A percentile compares a stretch with the other conserved stretches of the same genome.
Conservation (phyloP, 2,329 filamentous ascomycete genomes). For the Talaromyces atroroseus region DNA sequence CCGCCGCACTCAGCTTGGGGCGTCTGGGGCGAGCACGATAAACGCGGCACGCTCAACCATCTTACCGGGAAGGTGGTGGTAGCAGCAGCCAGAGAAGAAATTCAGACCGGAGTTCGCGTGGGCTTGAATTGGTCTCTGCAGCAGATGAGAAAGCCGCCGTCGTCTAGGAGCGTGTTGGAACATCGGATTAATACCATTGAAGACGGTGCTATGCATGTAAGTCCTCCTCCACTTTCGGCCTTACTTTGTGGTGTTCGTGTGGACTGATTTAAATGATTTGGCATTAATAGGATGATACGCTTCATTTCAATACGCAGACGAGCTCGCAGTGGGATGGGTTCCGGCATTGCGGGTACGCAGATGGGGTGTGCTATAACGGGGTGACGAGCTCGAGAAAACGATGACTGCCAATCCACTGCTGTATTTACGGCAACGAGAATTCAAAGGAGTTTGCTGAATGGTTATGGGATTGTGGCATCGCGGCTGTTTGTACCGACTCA, state of each 20-base stretch:
- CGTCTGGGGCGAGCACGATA: conserved; percentile 40
- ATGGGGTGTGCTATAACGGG: conserved; percentile 30
- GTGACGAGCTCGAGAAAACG: conserved; percentile 19
- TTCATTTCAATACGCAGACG: conserved; percentile 45
- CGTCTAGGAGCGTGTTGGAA: conserved; percentile 26
- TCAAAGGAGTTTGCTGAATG: conserved; percentile 46
- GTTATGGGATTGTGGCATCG: conserved; percentile 52
- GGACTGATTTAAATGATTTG: conserved; percentile 22
- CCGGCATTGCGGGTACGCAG: conserved; percentile 35
- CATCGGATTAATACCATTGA: conserved; percentile 26
- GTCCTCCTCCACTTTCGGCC: conserved; percentile 38
- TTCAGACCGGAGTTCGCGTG: conserved; percentile 37
- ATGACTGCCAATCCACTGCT: conserved; percentile 13
- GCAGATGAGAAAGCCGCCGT: conserved; percentile 34
- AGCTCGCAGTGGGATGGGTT: conserved; percentile 45
- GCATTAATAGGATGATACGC: conserved; percentile 3
- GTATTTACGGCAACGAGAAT: conserved; percentile 39
- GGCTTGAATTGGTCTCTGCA: conserved; percentile 36
- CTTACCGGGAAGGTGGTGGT: conserved; percentile 41
- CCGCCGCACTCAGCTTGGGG: conserved; percentile 43
- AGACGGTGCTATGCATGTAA: conserved; percentile 30
- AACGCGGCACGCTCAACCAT: conserved; percentile 42
- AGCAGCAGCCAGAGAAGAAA: conserved; percentile 35
- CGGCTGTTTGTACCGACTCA: conserved; percentile 24
- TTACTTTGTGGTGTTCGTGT: neutral